A percentile compares a stretch with the other conserved stretches of the same genome.
Evolutionary conservation across 2,329 filamentous ascomycete genomes (phyloP).

Genomic region (Pyrenophora tritici-repentis): DNA sequence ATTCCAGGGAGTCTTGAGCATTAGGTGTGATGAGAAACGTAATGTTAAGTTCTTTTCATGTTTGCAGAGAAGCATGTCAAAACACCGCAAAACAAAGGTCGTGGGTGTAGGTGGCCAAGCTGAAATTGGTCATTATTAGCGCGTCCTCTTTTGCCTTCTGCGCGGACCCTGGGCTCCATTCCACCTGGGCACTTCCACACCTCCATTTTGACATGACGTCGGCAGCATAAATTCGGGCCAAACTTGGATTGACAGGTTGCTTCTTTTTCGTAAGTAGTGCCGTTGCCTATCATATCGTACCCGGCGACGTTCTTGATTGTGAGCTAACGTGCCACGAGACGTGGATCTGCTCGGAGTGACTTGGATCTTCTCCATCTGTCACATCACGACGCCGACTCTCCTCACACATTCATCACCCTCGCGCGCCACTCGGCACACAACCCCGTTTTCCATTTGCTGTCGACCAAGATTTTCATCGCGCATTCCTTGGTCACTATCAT

Average conservation of each 20-base stretch:
- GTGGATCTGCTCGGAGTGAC: slow-evolving; percentile 40
- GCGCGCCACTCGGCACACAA: slow-evolving; percentile 30
- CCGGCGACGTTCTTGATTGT: slow-evolving; percentile 18
- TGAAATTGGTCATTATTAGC: slow-evolving; percentile 44
- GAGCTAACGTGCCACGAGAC: slow-evolving; percentile 43
- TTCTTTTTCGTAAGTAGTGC: slow-evolving; percentile 23
- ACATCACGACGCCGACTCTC: slow-evolving; percentile 38
- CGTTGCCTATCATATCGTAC: slow-evolving; percentile 11
- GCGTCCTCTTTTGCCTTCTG: slow-evolving; percentile 33
- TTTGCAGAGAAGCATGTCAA: too few species aligned
- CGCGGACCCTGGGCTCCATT: slow-evolving; percentile 33
- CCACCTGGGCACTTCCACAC: slow-evolving; percentile 24
- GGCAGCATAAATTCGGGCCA: slow-evolving; percentile 16
- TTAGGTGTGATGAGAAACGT: too few species aligned
- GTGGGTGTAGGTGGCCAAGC: slow-evolving; percentile 40
- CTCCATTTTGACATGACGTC: slow-evolving; percentile 27
- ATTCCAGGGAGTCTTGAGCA: too few species aligned
- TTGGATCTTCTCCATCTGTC: slow-evolving; percentile 39
- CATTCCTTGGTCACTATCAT: slow-evolving; percentile 12
- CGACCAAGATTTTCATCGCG: slow-evolving; percentile 10
- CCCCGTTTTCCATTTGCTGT: slow-evolving; percentile 14
- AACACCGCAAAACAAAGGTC: too few species aligned
- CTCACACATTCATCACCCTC: slow-evolving; percentile 18
- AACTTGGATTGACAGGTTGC: slow-evolving; percentile 13
- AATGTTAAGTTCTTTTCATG: too few species aligned